Base-by-base conservation (phyloP, 2,329 filamentous ascomycete genomes). In the Hypoxylon sp. region DNA sequence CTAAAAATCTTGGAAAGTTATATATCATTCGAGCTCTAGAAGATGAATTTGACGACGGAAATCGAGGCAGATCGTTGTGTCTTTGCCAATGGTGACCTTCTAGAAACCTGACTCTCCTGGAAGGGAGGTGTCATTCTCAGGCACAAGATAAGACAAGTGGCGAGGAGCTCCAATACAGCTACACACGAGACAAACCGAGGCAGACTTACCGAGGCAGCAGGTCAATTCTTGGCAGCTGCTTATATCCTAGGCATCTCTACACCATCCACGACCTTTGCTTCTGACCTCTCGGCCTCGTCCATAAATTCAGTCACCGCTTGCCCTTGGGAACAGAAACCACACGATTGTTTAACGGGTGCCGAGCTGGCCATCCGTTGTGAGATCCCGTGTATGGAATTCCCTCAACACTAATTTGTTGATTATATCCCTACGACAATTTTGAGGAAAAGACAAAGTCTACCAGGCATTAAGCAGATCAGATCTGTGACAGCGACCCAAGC, bases 131-230 rank as follows among this genome's bases (percentile, higher is more conserved):
- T 18, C 41, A 33, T 33, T 50, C 17, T 41, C 26, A 27, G 40
- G 23, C 37, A n/a, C 41, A 18, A 18, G n/a, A 46, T 42, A 17
- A 42, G 38, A 17, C 26, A 37, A 42, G 23, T 35, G 26, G 27
- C 18, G 27, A 57, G 35, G 15, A 24, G 35, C 27, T 24, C 21
- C 7, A n/a, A n/a, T 11, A 18, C 18, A 23, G 21, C 17, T 33
- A 45, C 27, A 26, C 17, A 21, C 23, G 23, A n/a, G n/a, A n/a
- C 31, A 43, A 50, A 23, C 55, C 55, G 29, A 23, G 55, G 55
- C 46, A 58, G 37, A 4, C 18, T 40, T 29, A 42, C 55, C 51
- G 40, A 58, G 50, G 46, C 49, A 54, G n/a, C n/a, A n/a, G n/a
- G n/a, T n/a, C n/a, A 47, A 49, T 5, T 35, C 31, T 17, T 5